phyloP scores from a whole-genome alignment of 1,139 yeast genomes.

The Candida frijolesensis region DNA sequence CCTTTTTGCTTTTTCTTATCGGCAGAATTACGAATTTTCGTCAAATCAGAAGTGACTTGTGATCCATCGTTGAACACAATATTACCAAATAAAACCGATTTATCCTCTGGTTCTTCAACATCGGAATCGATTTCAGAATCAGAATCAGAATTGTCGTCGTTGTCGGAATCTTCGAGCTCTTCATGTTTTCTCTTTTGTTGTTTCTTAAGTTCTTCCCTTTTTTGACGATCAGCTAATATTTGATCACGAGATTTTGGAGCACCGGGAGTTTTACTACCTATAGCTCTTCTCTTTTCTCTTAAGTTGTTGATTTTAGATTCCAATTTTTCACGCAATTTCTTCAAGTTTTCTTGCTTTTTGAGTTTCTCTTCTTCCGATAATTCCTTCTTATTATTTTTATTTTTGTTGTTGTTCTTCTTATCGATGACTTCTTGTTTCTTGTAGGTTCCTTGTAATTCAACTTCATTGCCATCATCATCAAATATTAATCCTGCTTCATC shows the following conservation, averaged over 20 bases:
- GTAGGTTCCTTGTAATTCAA: slow-evolving; percentile 22
- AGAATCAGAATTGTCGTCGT: slow-evolving; percentile 19
- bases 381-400: slow-evolving; percentile 22
- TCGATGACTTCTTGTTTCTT: slow-evolving; percentile 17
- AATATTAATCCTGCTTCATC: slow-evolving; percentile 54
- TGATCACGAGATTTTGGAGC: slow-evolving; percentile 84
- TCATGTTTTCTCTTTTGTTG: slow-evolving; percentile 40
- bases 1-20: slow-evolving; percentile 69
- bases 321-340: slow-evolving; percentile 68
- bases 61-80: slow-evolving; percentile 84
- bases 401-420: slow-evolving; percentile 14
- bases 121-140: slow-evolving; percentile 34
- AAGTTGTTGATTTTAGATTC: slow-evolving; percentile 69
- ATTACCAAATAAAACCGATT: slow-evolving; percentile 70
- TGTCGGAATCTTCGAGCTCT: slow-evolving; percentile 28
- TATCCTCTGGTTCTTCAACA: slow-evolving; percentile 31
- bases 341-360: slow-evolving; percentile 57
- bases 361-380: slow-evolving; percentile 49
- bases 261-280: slow-evolving; percentile 77
- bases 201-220: slow-evolving; percentile 44
- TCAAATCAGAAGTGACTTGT: slow-evolving; percentile 75
- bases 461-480: slow-evolving; percentile 78
- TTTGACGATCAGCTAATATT: slow-evolving; percentile 60
- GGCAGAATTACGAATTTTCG: slow-evolving; percentile 52
- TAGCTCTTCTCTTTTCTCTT: slow-evolving; percentile 86